Conservation (phyloP, 2,329 filamentous ascomycete species). For the Ambrosiella beaveri region DNA sequence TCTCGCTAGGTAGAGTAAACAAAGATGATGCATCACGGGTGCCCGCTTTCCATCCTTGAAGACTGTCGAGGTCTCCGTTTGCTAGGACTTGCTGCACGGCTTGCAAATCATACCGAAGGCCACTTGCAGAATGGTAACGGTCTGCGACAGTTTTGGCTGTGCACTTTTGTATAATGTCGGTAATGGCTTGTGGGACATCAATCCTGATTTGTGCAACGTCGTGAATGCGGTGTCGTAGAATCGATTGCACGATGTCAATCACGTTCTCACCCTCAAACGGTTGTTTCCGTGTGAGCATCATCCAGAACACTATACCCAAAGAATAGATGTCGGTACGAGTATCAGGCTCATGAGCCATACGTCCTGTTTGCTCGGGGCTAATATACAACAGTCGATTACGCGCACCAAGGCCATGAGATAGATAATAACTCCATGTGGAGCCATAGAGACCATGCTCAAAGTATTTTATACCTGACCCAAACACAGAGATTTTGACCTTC, state of each 20-base stretch:
- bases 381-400: slow-evolving; percentile 85
- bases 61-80: slow-evolving; percentile 52
- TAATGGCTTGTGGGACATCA: slow-evolving; percentile 70
- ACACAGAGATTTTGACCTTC: slow-evolving; percentile 62
- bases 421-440: slow-evolving; percentile 58
- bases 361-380: slow-evolving; percentile 84
- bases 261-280: slow-evolving; percentile 67
- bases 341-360: slow-evolving; percentile 83
- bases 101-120: slow-evolving; percentile 64
- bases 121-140: slow-evolving; percentile 76
- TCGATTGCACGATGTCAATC: slow-evolving; percentile 80
- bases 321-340: slow-evolving; percentile 88
- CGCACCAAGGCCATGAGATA: slow-evolving; percentile 70
- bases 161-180: slow-evolving; percentile 76
- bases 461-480: slow-evolving; percentile 70
- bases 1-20: slow-evolving; percentile 65
- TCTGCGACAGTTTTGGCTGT: slow-evolving; percentile 77
- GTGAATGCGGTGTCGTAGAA: slow-evolving; percentile 62
- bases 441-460: slow-evolving; percentile 82
- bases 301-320: slow-evolving; percentile 78
- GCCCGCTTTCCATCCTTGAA: slow-evolving; percentile 60
- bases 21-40: slow-evolving; percentile 83
- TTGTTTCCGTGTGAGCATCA: slow-evolving; percentile 58
- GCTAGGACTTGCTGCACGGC: slow-evolving; percentile 57
- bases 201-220: slow-evolving; percentile 59